Conservation (phyloP, 805 yeast genomes). For the Zygosaccharomyces bisporus region DNA sequence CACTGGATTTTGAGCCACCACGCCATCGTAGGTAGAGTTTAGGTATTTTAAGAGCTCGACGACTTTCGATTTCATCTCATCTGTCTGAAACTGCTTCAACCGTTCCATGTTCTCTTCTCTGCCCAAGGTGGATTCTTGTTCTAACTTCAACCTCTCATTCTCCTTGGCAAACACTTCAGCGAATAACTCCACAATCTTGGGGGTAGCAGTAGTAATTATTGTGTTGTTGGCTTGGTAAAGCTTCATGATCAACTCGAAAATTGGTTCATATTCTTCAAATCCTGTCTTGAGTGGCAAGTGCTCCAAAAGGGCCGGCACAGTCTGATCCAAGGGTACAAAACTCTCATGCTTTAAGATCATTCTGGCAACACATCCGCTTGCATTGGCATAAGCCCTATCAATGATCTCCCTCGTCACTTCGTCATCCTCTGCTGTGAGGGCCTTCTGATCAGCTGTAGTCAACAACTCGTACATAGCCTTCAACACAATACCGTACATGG, state of each 20-base stretch:
- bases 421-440: slow-evolving; percentile 47
- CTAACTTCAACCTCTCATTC: slow-evolving; percentile 64
- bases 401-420: slow-evolving; percentile 77
- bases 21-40: slow-evolving; percentile 60
- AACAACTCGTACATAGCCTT: slow-evolving; percentile 65
- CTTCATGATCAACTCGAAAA: slow-evolving; percentile 70
- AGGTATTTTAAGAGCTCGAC: slow-evolving; percentile 69
- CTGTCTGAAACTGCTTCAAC: slow-evolving; percentile 72
- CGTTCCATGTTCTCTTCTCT: slow-evolving; percentile 79
- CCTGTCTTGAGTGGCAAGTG: slow-evolving; percentile 87
- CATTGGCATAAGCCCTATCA: slow-evolving; percentile 85
- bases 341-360: slow-evolving; percentile 69
- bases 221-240: slow-evolving; percentile 64
- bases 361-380: slow-evolving; percentile 96
- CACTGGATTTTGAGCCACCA: slow-evolving; percentile 47
- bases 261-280: slow-evolving; percentile 88
- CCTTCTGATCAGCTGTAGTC: slow-evolving; percentile 74
- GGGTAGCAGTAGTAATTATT: slow-evolving; percentile 51
- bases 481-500: slow-evolving; percentile 66
- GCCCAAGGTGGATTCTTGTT: slow-evolving; percentile 73
- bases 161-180: slow-evolving; percentile 72
- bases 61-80: slow-evolving; percentile 60
- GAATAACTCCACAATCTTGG: slow-evolving; percentile 62
- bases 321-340: slow-evolving; percentile 72
- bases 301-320: slow-evolving; percentile 66